Conservation (phyloP, 2,329 filamentous ascomycete species). For the Drechslerella dactyloides region DNA sequence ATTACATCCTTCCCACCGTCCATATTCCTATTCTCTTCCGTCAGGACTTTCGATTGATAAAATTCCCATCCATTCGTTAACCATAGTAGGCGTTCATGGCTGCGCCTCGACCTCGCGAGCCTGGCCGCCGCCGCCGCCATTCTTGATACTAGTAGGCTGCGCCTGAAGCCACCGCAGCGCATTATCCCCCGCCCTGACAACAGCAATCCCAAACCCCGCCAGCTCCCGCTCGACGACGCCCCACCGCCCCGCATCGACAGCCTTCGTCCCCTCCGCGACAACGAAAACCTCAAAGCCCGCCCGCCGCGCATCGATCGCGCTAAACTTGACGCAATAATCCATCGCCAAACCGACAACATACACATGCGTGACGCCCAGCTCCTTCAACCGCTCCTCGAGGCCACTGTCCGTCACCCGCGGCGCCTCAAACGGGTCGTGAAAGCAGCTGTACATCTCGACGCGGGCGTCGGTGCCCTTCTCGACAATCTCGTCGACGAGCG, state of each 20-base stretch:
- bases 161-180: no score
- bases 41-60: no score
- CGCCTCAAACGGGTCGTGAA: constrained; percentile 76
- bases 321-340: constrained; percentile 86
- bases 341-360: constrained; percentile 84
- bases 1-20: no score
- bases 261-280: constrained; percentile 76
- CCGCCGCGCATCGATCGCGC: constrained; percentile 76
- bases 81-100: no score
- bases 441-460: constrained; percentile 94
- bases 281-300: constrained; percentile 80
- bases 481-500: constrained; percentile 69
- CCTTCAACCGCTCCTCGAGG: constrained; percentile 66
- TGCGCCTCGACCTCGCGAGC: no score
- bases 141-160: no score
- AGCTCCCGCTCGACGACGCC: constrained; percentile 65
- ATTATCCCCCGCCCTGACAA: constrained; percentile 66
- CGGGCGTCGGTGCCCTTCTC: constrained; percentile 76
- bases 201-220: constrained; percentile 68
- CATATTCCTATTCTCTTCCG: no score
- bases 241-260: constrained; percentile 72
- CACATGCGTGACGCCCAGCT: constrained; percentile 72
- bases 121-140: no score
- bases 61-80: no score
- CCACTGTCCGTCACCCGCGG: constrained; percentile 69